phyloP scores from a whole-genome alignment of 1,139 yeast species.

The Candida neerlandica region DNA sequence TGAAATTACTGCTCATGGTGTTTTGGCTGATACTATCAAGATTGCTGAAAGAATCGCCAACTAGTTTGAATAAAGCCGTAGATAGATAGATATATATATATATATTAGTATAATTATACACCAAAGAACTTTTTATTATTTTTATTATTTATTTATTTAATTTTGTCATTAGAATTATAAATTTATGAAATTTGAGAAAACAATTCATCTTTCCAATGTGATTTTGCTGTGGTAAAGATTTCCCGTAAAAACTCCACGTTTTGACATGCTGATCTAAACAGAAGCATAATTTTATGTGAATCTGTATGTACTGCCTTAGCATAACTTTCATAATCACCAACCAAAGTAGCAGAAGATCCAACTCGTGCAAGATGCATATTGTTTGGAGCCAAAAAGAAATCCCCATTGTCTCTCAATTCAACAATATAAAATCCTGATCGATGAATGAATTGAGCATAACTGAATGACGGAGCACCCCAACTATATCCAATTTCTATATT shows the following conservation, averaged over 20 bases:
- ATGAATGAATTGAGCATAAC: constrained; percentile 88
- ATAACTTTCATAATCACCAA: constrained; percentile 28
- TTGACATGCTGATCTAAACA: constrained; percentile 65
- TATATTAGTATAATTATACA: background rate
- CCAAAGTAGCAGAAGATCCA: constrained; percentile 36
- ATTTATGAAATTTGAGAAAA: constrained; percentile 15
- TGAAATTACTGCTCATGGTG: constrained; percentile 98
- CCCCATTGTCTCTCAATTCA: constrained; percentile 81
- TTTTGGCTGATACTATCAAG: constrained; percentile 88
- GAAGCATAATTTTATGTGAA: constrained; percentile 72
- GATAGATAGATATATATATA: background rate
- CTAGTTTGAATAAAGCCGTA: constrained; percentile 15
- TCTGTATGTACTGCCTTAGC: constrained; percentile 46
- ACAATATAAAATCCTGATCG: constrained; percentile 87
- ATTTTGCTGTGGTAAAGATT: constrained; percentile 62
- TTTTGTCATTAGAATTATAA: background rate
- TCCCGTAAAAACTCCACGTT: constrained; percentile 47
- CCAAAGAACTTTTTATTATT: no score
- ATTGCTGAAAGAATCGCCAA: constrained; percentile 80
- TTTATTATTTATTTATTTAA: no score
- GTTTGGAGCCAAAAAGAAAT: constrained; percentile 78
- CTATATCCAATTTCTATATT: constrained; percentile 69
- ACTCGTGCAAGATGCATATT: constrained; percentile 71
- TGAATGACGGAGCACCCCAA: constrained; percentile 88
- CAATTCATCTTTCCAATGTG: constrained; percentile 43